Conservation (phyloP, 75 land plant species). For the Cupressus sempervirens region DNA sequence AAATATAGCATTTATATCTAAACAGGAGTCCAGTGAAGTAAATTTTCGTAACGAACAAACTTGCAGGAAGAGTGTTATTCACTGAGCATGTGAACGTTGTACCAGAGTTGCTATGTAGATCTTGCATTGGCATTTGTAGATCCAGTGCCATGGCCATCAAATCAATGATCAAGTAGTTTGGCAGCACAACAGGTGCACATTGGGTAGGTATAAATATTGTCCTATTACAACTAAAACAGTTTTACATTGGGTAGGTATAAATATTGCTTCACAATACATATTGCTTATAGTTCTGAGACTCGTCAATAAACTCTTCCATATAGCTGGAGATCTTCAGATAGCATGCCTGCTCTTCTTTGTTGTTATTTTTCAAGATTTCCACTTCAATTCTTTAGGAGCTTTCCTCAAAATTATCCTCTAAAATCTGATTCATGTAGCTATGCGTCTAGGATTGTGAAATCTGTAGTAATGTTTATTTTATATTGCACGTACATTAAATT, state of each 20-base stretch:
- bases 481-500: not conserved
- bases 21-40: not conserved
- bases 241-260: not conserved
- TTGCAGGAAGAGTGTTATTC: not conserved
- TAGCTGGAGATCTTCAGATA: not conserved
- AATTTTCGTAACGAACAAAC: not conserved
- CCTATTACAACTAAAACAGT: not conserved
- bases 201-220: not conserved
- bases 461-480: not conserved
- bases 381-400: not conserved
- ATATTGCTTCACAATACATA: not conserved
- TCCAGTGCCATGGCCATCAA: not conserved
- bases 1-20: not conserved
- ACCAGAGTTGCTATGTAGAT: not conserved
- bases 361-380: not conserved
- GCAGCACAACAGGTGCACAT: not conserved
- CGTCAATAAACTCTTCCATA: not conserved
- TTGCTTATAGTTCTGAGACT: not conserved
- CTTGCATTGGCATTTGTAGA: not conserved
- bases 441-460: not conserved
- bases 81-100: not conserved
- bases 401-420: no score
- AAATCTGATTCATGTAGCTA: slow-evolving; percentile 3
- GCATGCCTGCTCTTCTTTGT: not conserved
- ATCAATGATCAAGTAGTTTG: not conserved